Evolutionary conservation across 2,329 filamentous ascomycete species (phyloP).

Genomic region (Microdochium trichocladiopsis): DNA sequence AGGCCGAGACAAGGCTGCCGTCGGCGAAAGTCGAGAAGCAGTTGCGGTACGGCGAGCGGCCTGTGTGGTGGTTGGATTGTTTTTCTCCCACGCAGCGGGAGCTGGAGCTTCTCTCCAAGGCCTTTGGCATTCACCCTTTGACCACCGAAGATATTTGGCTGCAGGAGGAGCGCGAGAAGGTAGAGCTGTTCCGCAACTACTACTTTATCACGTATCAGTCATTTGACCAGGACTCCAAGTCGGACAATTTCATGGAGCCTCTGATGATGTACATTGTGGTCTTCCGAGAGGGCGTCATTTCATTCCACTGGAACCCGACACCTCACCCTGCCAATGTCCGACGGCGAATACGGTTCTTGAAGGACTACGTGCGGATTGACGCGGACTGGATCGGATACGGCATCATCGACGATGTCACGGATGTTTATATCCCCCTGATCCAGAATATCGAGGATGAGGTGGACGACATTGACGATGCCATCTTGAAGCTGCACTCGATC

Average conservation of each 20-base stretch:
- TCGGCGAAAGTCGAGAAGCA: conserved; percentile 20
- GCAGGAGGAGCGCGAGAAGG: conserved; percentile 95
- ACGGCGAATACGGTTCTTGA: conserved; percentile 83
- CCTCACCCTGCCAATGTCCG: conserved; percentile 96
- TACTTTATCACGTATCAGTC: conserved; percentile 99
- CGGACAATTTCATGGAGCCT: conserved; percentile 85
- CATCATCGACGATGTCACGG: conserved; percentile 96
- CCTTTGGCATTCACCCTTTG: conserved; percentile 92
- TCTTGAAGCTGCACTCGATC: conserved; percentile 70
- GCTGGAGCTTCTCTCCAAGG: conserved; percentile 88
- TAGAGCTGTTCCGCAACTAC: conserved; percentile 94
- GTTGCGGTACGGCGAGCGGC: conserved; percentile 64
- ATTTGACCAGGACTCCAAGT: conserved; percentile 90
- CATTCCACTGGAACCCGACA: conserved; percentile 94
- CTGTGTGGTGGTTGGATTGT: conserved; percentile 95
- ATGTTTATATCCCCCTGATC: conserved; percentile 89
- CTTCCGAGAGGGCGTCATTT: conserved; percentile 90
- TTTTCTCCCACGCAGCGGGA: conserved; percentile 86
- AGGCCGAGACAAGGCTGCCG: conserved; percentile 15
- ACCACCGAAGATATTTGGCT: conserved; percentile 96
- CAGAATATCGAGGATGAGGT: conserved; percentile 93
- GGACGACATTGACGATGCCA: conserved; percentile 91
- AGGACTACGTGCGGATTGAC: conserved; percentile 86
- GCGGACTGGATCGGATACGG: conserved; percentile 99
- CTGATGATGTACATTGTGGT: conserved; percentile 98